Conservation (phyloP, 2,329 filamentous ascomycete species). For the Dothiorella sarmentorum region DNA sequence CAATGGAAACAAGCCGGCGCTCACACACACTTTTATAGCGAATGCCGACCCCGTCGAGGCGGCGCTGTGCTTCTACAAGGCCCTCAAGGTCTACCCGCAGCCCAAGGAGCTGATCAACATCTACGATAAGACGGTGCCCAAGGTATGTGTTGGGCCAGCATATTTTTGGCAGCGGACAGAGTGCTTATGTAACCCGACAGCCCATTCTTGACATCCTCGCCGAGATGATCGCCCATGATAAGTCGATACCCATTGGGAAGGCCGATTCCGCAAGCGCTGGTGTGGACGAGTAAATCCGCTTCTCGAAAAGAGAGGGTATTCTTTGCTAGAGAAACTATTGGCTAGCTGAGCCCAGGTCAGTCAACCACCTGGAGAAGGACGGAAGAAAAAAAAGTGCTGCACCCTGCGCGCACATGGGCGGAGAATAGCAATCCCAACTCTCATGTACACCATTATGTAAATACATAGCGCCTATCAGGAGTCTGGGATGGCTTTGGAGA, state of each 20-base stretch:
- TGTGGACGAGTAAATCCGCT: slow-evolving; percentile 10
- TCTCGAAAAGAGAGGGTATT: background rate
- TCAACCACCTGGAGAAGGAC: background rate
- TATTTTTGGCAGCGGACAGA: background rate
- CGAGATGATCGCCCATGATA: slow-evolving; percentile 95
- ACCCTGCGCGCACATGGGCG: background rate
- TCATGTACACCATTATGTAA: slow-evolving; percentile 16
- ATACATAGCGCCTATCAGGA: slow-evolving; percentile 8
- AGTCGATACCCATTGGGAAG: slow-evolving; percentile 45
- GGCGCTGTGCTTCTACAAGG: slow-evolving; percentile 95
- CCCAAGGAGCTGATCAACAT: slow-evolving; percentile 90
- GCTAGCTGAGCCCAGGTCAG: background rate
- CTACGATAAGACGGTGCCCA: slow-evolving; percentile 97
- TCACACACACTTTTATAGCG: background rate
- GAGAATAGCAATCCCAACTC: slow-evolving; percentile 3
- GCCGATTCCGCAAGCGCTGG: background rate
- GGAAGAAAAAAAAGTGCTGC: slow-evolving; percentile 2
- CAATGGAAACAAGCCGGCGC: background rate
- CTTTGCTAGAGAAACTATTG: background rate
- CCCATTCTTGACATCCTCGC: slow-evolving; percentile 92
- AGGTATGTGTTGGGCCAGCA: slow-evolving; percentile 54
- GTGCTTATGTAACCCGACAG: slow-evolving; percentile 43
- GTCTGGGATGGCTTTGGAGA: slow-evolving; percentile 12
- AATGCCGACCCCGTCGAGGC: slow-evolving; percentile 73
- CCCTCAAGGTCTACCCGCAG: slow-evolving; percentile 95